Base-by-base conservation (phyloP, 441 rosid species). In the Gossypium schwendimanii region DNA sequence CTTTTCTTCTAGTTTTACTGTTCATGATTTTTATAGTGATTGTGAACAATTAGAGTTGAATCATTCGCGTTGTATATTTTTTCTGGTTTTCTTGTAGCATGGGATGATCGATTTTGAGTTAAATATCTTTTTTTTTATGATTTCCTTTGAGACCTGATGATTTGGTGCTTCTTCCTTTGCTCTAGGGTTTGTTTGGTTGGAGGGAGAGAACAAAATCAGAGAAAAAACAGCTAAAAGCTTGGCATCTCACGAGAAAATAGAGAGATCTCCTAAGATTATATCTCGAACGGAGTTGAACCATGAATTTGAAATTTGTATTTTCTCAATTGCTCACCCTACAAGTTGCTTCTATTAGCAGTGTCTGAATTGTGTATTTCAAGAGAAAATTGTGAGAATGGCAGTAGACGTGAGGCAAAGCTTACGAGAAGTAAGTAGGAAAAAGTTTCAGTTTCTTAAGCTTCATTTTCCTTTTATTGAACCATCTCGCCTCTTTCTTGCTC, bases 361-460 rank as follows among this genome's bases (percentile, higher is more conserved):
- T 69, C 45, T 36, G 67, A 75, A 72, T 57, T 15, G 12, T 28
- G 47, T 31, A 14, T 69, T 53, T 12, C 61, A 52, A 59, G 76
- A 63, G 57, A 60, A 75, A 67, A 55, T 69, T 23, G 36, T n/a
- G 70, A 57, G 60, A 63, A 85, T 78, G 83, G 78, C 60, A 64
- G 79, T 62, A 31, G 78, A 78, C 57, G 53, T n/a, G 33, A 44
- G 12, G 53, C 78, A 33, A 52, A 64, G 24, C 65, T 60, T 76
- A 71, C 73, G 45, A 49, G 76, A 73, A 50, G 79, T 76, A 78
- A 79, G 84, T 76, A 53, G 4, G 70, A 59, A 33, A 60, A 20
- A 12, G 14, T n/a, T 3, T 31, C 63, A 64, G 57, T 52, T 26
- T 39, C n/a, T 47, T 45, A 11, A 39, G 47, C 54, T 60, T 45